These are phyloP conservation scores for Aspergillus uvarum DNA, from an alignment of 2,329 filamentous ascomycete genomes.

Conservation along the genomic window DNA sequence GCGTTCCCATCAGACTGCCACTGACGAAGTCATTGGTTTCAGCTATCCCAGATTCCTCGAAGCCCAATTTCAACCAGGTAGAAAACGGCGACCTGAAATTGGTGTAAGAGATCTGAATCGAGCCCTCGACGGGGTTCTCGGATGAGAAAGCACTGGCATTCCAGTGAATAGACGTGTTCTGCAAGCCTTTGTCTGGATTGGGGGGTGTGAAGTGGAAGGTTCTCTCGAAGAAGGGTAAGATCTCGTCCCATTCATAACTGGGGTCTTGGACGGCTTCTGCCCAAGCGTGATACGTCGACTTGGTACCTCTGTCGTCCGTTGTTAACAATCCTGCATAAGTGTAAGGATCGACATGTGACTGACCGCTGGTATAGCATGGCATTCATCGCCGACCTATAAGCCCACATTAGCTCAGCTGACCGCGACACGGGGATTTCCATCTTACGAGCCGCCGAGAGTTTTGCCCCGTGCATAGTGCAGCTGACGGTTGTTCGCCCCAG, in stretches of 20 bases:
- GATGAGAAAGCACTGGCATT: neutral
- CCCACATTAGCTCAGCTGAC: neutral
- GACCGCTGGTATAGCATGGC: constrained; percentile 29
- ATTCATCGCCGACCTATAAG: constrained; percentile 20
- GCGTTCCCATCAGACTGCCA: neutral
- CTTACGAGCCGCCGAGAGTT: constrained; percentile 5
- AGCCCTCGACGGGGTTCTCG: neutral
- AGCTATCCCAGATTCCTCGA: neutral
- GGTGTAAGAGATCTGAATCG: neutral
- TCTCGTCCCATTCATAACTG: constrained; percentile 7
- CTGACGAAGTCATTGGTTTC: neutral
- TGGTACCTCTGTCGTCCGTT: constrained; percentile 21
- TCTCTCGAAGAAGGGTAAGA: constrained; percentile 13
- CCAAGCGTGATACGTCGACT: constrained; percentile 32
- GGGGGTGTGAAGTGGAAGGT: constrained; percentile 8
- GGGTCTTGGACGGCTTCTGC: constrained; percentile 34
- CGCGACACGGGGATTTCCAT: neutral
- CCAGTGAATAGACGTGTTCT: neutral
- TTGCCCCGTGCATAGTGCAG: constrained; percentile 28
- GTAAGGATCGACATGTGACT: constrained; percentile 19
- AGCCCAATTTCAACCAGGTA: neutral
- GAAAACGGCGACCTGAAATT: neutral
- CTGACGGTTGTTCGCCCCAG: constrained; percentile 6
- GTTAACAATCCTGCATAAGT: neutral
- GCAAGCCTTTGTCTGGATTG: neutral